Evolutionary conservation across 2,329 filamentous ascomycete species (phyloP), one percentile per base, ranked within the genome.

Genomic region (Pyrenochaeta sp.): DNA sequence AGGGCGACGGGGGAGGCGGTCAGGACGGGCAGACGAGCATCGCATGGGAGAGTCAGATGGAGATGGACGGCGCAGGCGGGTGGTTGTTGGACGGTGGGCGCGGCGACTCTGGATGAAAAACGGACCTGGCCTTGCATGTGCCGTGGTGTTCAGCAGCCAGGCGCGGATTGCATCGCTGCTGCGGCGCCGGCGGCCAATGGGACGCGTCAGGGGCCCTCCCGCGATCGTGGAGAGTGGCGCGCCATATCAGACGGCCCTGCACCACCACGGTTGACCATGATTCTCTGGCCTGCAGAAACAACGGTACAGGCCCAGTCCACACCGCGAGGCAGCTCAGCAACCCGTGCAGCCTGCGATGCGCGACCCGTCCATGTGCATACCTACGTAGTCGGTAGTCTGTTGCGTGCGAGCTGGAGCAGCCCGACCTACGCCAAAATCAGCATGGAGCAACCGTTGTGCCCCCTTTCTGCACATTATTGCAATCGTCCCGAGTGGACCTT

Each of bases 401-500:
- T n/a, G n/a, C n/a, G n/a, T n/a, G n/a, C 19, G 11, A 34, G 48
- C 47, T 53, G 46, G 42, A 51, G 43, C 35, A 24, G 28, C n/a
- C n/a, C 43, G 42, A 56, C 51, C 52, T 53, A 45, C 52, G 46
- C 52, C 54, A 49, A 30, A 50, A 51, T 41, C 29, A 51, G 52
- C 41, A 45, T 44, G 32, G 51, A 44, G 40, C 28, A 46, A 43
- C 41, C 28, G 40, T 17, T 53, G 34, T 53, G 58, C 62, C 65
- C 63, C 61, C 63, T 65, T 65, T 58, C 51, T 50, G 48, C 45
- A 56, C 41, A 60, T 59, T 49, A 60, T 57, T 50, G 38, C 44
- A 41, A 53, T 45, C 54, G 49, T 49, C 37, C 30, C 51, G 40
- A 41, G 37, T 35, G 15, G 18, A 37, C 35, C 37, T 44, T 49